A percentile compares a stretch with the other conserved stretches of the same genome.
Evolutionary conservation across 306 rosid genomes (phyloP).

Genomic region (Lathyrus sativus): DNA sequence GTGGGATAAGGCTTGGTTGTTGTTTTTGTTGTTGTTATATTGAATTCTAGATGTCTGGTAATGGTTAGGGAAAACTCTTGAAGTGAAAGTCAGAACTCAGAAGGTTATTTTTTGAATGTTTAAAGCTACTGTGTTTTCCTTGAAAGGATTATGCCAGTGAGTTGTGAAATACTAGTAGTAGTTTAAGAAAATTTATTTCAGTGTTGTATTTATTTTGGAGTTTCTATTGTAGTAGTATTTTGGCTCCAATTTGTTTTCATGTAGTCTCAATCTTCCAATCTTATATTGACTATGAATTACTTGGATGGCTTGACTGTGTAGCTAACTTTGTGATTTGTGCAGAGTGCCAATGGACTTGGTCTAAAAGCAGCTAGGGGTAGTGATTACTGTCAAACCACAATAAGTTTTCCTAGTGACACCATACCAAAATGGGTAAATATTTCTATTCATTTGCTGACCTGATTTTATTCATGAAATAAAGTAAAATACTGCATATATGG

Average conservation of each 20-base stretch:
- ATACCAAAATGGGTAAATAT: constrained; percentile 89
- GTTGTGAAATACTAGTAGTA: neutral
- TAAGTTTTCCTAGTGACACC: constrained; percentile 76
- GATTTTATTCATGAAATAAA: constrained; percentile 19
- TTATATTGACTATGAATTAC: neutral
- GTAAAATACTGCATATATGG: constrained; percentile 7
- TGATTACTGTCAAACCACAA: constrained; percentile 71
- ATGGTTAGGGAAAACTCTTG: neutral
- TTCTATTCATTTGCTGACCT: constrained; percentile 12
- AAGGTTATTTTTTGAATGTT: neutral
- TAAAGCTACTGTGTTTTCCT: constrained; percentile 18
- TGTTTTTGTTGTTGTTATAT: neutral
- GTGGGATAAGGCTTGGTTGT: no score
- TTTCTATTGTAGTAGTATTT: neutral
- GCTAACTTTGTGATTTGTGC: constrained; percentile 40
- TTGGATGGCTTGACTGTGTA: constrained; percentile 11
- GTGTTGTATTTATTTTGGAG: constrained; percentile 5
- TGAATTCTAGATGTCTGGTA: neutral
- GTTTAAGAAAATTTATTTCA: constrained; percentile 3
- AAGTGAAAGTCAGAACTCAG: neutral
- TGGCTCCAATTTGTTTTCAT: constrained; percentile 1
- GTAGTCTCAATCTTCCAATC: neutral
- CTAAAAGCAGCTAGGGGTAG: constrained; percentile 55
- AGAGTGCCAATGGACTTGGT: constrained; percentile 93
- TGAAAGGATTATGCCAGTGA: neutral